Conservation (phyloP, 2,329 filamentous ascomycete genomes). For the Fusarium anguioides region DNA sequence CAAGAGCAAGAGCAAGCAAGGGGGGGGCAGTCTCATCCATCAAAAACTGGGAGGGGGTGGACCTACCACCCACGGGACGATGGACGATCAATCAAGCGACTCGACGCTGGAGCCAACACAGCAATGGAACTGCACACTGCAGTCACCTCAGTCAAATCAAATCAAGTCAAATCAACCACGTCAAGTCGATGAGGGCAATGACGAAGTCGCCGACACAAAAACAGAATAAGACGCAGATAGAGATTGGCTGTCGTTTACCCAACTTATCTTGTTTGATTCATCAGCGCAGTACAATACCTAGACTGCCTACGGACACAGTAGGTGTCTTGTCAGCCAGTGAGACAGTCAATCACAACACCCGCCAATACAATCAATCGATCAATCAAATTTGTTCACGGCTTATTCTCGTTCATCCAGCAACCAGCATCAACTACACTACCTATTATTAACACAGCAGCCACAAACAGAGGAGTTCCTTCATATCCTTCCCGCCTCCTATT, state of each 20-base stretch:
- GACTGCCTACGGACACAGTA: too few species aligned
- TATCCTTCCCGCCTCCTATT: not conserved
- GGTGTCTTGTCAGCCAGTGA: conserved; percentile 1
- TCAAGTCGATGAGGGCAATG: conserved; percentile 35
- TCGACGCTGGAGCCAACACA: conserved; percentile 39
- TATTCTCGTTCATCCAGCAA: conserved; percentile 36
- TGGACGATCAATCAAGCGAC: conserved; percentile 38
- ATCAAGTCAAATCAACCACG: conserved; percentile 35
- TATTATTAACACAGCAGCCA: conserved; percentile 25
- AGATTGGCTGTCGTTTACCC: conserved; percentile 9
- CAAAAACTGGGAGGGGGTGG: conserved; percentile 17
- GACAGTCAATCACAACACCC: not conserved
- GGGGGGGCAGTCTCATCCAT: conserved; percentile 3
- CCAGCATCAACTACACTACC: not conserved
- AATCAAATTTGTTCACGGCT: conserved; percentile 10
- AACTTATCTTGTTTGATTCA: conserved; percentile 32
- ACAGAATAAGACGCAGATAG: conserved; percentile 30
- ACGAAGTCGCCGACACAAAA: conserved; percentile 37
- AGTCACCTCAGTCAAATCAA: conserved; percentile 10
- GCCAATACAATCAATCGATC: not conserved
- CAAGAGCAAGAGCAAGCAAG: conserved; percentile 21
- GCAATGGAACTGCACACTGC: conserved; percentile 36
- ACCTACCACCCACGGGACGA: conserved; percentile 25
- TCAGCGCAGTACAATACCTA: not conserved
- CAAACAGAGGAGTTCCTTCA: conserved; percentile 17